Conservation (phyloP, 2,329 filamentous ascomycete species). For the Aspergillus terreus region DNA sequence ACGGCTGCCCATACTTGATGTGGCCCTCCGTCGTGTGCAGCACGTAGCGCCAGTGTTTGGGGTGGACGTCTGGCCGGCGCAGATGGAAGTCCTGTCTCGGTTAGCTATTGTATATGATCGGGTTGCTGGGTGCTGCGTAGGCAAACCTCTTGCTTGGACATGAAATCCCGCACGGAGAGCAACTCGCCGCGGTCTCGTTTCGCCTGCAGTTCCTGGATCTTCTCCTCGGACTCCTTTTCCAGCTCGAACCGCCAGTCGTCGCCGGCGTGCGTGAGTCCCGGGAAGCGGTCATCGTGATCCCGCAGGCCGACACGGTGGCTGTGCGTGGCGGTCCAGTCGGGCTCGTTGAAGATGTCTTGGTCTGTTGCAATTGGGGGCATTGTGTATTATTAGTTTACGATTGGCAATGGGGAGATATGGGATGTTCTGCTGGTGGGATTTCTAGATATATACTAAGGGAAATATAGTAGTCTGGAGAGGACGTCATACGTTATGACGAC, state of each 20-base stretch:
- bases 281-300: slow-evolving; percentile 33
- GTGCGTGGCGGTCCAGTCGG: slow-evolving; percentile 39
- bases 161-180: slow-evolving; percentile 24
- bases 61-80: slow-evolving; percentile 41
- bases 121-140: too few species aligned
- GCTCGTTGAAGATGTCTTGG: slow-evolving; percentile 42
- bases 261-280: slow-evolving; percentile 38
- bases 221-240: slow-evolving; percentile 22
- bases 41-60: slow-evolving; percentile 49
- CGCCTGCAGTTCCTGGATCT: slow-evolving; percentile 21
- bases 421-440: too few species aligned
- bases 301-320: slow-evolving; percentile 40
- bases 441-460: too few species aligned
- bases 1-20: slow-evolving; percentile 47
- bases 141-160: slow-evolving; percentile 23
- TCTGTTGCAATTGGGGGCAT: slow-evolving; percentile 22
- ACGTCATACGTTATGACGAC: too few species aligned
- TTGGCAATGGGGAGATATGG: too few species aligned
- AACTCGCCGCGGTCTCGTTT: slow-evolving; percentile 21
- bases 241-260: slow-evolving; percentile 23
- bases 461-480: too few species aligned
- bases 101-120: not conserved
- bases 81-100: slow-evolving; percentile 41
- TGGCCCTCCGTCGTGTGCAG: slow-evolving; percentile 48
- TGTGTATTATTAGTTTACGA: too few species aligned